These are phyloP conservation scores for Salpingoeca rosetta DNA, from an alignment of 78 protist genomes.

Conservation along the genomic window DNA sequence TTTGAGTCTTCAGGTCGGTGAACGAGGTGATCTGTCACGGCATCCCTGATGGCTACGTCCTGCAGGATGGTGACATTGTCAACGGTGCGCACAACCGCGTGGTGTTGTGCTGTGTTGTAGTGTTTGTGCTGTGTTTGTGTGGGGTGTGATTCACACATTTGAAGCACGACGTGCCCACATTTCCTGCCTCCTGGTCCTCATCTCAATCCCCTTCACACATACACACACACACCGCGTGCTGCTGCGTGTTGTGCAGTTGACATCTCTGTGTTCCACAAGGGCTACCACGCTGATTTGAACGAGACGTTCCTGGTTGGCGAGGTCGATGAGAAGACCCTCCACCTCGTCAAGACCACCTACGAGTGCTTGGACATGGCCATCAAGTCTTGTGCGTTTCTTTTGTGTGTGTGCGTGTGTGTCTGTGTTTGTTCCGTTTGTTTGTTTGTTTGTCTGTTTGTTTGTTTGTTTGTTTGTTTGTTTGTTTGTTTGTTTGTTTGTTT, in stretches of 20 bases:
- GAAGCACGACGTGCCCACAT: no score
- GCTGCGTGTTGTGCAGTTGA: constrained; percentile 46
- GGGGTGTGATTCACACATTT: constrained; percentile 41
- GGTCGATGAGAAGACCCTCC: constrained; percentile 32
- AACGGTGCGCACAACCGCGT: neutral
- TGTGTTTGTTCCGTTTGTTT: neutral
- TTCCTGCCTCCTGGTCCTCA: neutral
- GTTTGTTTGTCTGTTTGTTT: neutral
- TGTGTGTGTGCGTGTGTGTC: neutral
- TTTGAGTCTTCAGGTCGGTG: constrained; percentile 37
- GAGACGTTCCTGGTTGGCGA: constrained; percentile 84
- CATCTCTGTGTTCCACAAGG: constrained; percentile 74
- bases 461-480: no score
- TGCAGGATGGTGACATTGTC: constrained; percentile 68
- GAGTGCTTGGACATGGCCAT: constrained; percentile 51
- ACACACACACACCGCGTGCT: neutral
- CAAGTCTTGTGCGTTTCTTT: neutral
- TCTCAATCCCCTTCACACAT: neutral
- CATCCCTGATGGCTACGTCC: constrained; percentile 79
- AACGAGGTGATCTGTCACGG: constrained; percentile 96
- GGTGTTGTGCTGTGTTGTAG: neutral
- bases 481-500: no score
- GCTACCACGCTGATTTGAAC: constrained; percentile 85
- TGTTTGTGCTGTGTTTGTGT: neutral
- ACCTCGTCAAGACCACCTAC: constrained; percentile 21